Base-by-base conservation (phyloP, 2,329 filamentous ascomycete genomes). In the Gliomastix tumulicola region DNA sequence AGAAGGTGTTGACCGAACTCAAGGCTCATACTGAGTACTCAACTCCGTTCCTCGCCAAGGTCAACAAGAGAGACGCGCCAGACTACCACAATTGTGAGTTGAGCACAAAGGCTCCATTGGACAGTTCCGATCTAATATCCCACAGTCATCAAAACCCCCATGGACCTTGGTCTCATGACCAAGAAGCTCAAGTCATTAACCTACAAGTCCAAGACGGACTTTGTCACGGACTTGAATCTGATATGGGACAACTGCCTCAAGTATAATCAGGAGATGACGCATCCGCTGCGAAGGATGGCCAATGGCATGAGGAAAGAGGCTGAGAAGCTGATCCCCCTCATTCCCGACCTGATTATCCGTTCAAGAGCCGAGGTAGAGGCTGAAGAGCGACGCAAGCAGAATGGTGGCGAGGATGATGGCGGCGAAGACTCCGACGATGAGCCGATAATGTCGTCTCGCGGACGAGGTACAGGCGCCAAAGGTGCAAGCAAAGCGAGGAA, bases 11-110 rank as follows among this genome's bases (percentile, higher is more conserved):
- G 52, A 94, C 89, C 53, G 90, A 97, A 59, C 78, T 98, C 38
- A 97, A 97, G 61, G 92, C 92, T 23, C 89, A 94, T 66, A 95
- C 88, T 3, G 92, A 98, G 59, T 94, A 96, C 60, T 96, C 92
- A 2, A 88, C 87, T n/a, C 88, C 92, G 3, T 98, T 98, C 50
- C 63, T 98, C 38, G 88, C 88, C 38, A 79, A 88, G 47, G 92
- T 98, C 35, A 97, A 94, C 65, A 98, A 98, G 65, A 79, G 92
- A 50, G 92, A 98, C 59, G 92, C 88, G 11, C 92, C 90, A 17
- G 89, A 97, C 62, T 98, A 98, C 62, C 88, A 94, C 59, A 83
- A 78, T 48, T 78, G 92, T 84, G 79, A 82, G 79, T 63, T 47
- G n/a, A n/a, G n/a, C n/a, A n/a, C n/a, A n/a, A n/a, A n/a, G n/a